phyloP scores from a whole-genome alignment of 2,329 filamentous ascomycete species.

The Sarocladium brachiariae region DNA sequence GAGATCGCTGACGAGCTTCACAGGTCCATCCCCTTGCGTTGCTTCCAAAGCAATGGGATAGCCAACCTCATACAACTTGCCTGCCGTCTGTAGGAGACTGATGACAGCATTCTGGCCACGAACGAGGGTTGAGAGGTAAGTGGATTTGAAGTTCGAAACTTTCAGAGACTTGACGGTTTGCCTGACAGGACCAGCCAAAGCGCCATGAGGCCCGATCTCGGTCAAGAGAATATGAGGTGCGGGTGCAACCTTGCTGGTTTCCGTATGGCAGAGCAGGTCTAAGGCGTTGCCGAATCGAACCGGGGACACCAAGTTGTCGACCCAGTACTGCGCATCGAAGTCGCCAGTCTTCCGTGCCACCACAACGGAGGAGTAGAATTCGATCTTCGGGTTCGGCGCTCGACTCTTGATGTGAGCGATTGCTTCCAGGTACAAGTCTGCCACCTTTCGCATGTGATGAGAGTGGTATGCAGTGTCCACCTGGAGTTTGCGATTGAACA shows the following conservation, averaged over 20 bases:
- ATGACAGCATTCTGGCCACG: no score
- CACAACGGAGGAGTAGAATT: slow-evolving; percentile 37
- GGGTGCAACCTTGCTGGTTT: slow-evolving; percentile 16
- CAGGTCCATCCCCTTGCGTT: no score
- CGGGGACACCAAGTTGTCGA: slow-evolving; percentile 35
- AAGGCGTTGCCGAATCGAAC: slow-evolving; percentile 24
- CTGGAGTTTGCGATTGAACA: slow-evolving; percentile 29
- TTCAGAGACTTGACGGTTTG: slow-evolving; percentile 25
- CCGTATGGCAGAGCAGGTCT: slow-evolving; percentile 22
- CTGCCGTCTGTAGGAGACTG: no score
- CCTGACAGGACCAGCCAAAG: slow-evolving; percentile 28
- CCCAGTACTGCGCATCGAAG: slow-evolving; percentile 36
- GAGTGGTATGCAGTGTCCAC: slow-evolving; percentile 39
- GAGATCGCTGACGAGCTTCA: no score
- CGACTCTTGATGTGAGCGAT: slow-evolving; percentile 14
- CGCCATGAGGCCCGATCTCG: slow-evolving; percentile 33
- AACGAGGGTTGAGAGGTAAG: no score
- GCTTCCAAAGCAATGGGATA: no score
- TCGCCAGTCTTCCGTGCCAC: slow-evolving; percentile 18
- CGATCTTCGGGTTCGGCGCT: slow-evolving; percentile 8
- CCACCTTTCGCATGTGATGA: slow-evolving; percentile 33
- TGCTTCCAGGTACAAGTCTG: slow-evolving; percentile 27
- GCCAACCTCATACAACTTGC: no score
- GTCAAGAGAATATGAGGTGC: slow-evolving; percentile 29
- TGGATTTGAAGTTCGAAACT: no score